Percentiles rank a stretch among this genome's conserved stretches.
Conservation (phyloP, 768 basidiomycete species). For the Rubroboletus pulcherrimus region DNA sequence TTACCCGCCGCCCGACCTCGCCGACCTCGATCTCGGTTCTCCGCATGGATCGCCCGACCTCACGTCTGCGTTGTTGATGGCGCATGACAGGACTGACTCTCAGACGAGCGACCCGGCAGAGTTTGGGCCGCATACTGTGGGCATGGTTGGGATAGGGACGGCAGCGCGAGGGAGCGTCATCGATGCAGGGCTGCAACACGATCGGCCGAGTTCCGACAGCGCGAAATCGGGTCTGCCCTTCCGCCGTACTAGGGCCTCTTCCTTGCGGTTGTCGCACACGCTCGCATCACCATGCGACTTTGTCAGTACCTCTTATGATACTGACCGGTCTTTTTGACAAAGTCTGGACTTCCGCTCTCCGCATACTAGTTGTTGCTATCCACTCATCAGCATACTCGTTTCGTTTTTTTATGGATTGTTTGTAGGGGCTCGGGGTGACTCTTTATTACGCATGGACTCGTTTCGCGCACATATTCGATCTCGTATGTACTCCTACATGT, state of each 20-base stretch:
- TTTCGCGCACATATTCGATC: neutral
- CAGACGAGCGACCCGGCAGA: conserved; percentile 17
- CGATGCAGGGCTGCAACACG: conserved; percentile 7
- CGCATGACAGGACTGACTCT: conserved; percentile 24
- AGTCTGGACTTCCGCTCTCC: neutral
- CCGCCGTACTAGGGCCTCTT: neutral
- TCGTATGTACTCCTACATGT: conserved; percentile 9
- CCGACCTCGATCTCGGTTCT: conserved; percentile 12
- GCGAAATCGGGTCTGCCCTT: conserved; percentile 8
- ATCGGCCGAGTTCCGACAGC: conserved; percentile 15
- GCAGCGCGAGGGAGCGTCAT: conserved; percentile 34
- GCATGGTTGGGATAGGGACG: conserved; percentile 49
- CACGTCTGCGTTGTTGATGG: conserved; percentile 31
- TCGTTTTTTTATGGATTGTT: neutral
- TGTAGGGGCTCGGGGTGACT: neutral
- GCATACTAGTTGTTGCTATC: neutral
- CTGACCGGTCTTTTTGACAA: conserved; percentile 9
- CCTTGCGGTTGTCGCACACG: conserved; percentile 3
- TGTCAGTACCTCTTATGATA: neutral
- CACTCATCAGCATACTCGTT: neutral
- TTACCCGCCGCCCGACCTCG: conserved; percentile 2
- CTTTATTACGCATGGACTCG: neutral
- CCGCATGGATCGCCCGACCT: conserved; percentile 26
- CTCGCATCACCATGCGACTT: neutral
- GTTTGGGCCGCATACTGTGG: conserved; percentile 18